Percentiles rank a stretch among this genome's conserved stretches.
phyloP scores from a whole-genome alignment of 2,329 filamentous ascomycete genomes.

The Phyllosticta citrichinensis region DNA sequence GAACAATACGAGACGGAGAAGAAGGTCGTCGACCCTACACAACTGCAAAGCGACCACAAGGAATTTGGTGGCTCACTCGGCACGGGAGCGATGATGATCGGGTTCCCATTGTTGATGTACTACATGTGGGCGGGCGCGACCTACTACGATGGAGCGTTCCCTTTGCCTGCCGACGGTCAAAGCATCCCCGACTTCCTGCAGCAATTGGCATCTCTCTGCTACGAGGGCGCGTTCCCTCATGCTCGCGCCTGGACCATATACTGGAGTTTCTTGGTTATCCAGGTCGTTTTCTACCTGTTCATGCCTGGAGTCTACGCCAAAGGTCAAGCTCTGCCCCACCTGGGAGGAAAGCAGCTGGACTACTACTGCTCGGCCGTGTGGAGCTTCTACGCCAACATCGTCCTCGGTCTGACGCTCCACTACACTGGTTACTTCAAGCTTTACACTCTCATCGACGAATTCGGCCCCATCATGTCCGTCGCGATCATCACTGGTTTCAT shows the following conservation, averaged over 20 bases:
- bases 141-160: constrained; percentile 81
- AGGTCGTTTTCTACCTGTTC: constrained; percentile 71
- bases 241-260: constrained; percentile 83
- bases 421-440: constrained; percentile 76
- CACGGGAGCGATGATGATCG: constrained; percentile 74
- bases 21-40: constrained; percentile 25
- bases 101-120: constrained; percentile 93
- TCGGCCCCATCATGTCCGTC: constrained; percentile 84
- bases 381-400: constrained; percentile 81
- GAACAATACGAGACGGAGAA: constrained; percentile 22
- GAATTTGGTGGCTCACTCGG: constrained; percentile 89
- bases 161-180: constrained; percentile 55
- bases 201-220: constrained; percentile 63
- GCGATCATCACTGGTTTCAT: constrained; percentile 85
- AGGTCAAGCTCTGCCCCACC: constrained; percentile 77
- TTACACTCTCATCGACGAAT: constrained; percentile 89
- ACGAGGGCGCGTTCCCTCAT: constrained; percentile 75
- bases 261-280: constrained; percentile 84
- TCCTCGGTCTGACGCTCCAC: constrained; percentile 61
- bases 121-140: constrained; percentile 98
- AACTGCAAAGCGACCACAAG: constrained; percentile 27
- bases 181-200: constrained; percentile 59
- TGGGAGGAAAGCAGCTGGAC: constrained; percentile 71
- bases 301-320: constrained; percentile 81
- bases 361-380: constrained; percentile 91